Evolutionary conservation across 176 grass and related monocot genomes (phyloP).

Genomic region (Sorghum bicolor): DNA sequence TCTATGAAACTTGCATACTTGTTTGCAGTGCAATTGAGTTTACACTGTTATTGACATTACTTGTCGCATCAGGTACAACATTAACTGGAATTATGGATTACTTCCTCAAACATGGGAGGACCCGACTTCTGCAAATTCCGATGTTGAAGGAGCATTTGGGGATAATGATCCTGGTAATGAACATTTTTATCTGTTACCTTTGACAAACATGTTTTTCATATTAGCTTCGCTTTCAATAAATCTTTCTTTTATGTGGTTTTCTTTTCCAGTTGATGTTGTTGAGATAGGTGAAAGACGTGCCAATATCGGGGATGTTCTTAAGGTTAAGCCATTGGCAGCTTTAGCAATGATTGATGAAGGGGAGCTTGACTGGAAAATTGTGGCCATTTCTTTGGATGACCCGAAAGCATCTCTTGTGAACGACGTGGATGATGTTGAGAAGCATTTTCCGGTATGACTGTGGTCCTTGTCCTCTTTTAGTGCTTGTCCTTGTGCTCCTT

Average conservation of each 20-base stretch:
- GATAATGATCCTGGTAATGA: slow-evolving; percentile 93
- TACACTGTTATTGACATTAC: neutral
- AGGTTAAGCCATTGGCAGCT: slow-evolving; percentile 95
- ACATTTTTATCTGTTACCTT: slow-evolving; percentile 4
- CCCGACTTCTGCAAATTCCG: slow-evolving; percentile 71
- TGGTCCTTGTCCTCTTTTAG: slow-evolving; percentile 7
- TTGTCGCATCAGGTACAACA: slow-evolving; percentile 56
- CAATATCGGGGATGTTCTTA: slow-evolving; percentile 85
- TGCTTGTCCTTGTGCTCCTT: slow-evolving; percentile 22
- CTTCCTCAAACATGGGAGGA: slow-evolving; percentile 98
- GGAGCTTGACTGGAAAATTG: slow-evolving; percentile 97
- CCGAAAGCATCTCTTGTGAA: slow-evolving; percentile 97
- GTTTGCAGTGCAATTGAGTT: neutral
- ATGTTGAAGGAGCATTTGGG: slow-evolving; percentile 92
- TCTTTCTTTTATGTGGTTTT: slow-evolving; percentile 3
- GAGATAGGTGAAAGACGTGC: slow-evolving; percentile 90
- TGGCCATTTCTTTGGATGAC: slow-evolving; percentile 95
- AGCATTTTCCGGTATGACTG: slow-evolving; percentile 86
- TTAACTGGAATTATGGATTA: slow-evolving; percentile 97
- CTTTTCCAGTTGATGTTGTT: slow-evolving; percentile 88
- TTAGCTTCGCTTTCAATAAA: neutral
- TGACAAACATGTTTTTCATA: slow-evolving; percentile 4
- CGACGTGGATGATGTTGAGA: slow-evolving; percentile 88
- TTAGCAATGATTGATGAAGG: slow-evolving; percentile 99
- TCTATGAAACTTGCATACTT: neutral